Conservation (phyloP, 768 basidiomycete species). For the Pleurotus eryngii region DNA sequence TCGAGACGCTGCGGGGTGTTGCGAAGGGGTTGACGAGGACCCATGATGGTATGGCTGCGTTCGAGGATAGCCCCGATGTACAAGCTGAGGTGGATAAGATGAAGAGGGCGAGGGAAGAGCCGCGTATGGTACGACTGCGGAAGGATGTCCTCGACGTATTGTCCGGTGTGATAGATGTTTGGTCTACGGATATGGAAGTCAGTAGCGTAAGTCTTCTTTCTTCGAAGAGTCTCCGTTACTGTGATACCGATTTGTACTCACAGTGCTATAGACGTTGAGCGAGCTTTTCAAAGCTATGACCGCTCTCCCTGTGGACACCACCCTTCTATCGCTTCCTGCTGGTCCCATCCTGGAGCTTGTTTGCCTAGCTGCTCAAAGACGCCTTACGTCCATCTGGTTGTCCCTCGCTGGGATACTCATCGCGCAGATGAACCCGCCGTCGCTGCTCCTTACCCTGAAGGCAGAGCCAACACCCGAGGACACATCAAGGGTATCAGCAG, state of each 20-base stretch:
- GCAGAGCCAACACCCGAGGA: conserved; percentile 53
- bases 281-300: conserved; percentile 86
- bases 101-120: conserved; percentile 60
- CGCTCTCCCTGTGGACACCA: conserved; percentile 70
- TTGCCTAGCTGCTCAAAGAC: conserved; percentile 66
- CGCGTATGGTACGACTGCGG: conserved; percentile 58
- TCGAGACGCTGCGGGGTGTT: conserved; percentile 80
- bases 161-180: conserved; percentile 60
- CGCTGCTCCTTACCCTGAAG: conserved; percentile 45
- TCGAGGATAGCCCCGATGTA: conserved; percentile 49
- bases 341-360: conserved; percentile 79
- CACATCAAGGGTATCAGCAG: conserved; percentile 49
- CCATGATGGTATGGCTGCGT: conserved; percentile 64
- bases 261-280: conserved; percentile 58
- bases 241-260: neutral
- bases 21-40: conserved; percentile 84
- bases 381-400: conserved; percentile 82
- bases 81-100: conserved; percentile 52
- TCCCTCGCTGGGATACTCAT: conserved; percentile 77
- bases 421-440: conserved; percentile 78
- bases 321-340: conserved; percentile 77
- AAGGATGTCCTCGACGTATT: conserved; percentile 63
- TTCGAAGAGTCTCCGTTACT: neutral
- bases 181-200: conserved; percentile 77
- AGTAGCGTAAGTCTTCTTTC: conserved; percentile 56